A percentile compares a stretch with the other conserved stretches of the same genome.
phyloP scores from a whole-genome alignment of 129 eudicot genomes.

The Lactuca sativa region DNA sequence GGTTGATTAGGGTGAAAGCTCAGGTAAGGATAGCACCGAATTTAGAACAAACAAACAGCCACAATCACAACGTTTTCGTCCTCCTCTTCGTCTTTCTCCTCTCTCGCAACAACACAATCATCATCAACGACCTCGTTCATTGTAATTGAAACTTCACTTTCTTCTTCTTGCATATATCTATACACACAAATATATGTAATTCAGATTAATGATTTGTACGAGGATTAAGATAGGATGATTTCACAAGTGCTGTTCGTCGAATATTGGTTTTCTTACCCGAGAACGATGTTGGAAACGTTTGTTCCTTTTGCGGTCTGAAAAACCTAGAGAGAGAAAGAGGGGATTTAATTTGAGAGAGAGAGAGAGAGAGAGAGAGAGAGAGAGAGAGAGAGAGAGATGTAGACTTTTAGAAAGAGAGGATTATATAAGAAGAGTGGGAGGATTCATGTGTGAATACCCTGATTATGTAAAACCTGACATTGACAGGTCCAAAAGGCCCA shows the following conservation, averaged over 20 bases:
- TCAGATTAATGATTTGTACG: not conserved
- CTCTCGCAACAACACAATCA: not conserved
- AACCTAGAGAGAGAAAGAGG: slow-evolving; percentile 11
- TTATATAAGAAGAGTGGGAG: slow-evolving; percentile 39
- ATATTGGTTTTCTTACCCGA: slow-evolving; percentile 30
- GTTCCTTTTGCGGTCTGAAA: slow-evolving; percentile 23
- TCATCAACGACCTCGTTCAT: not conserved
- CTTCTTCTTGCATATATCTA: not conserved
- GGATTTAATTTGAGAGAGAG: not conserved
- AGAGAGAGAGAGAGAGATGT: slow-evolving; percentile 19
- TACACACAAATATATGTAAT: not conserved
- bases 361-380: slow-evolving; percentile 16
- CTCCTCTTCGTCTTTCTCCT: not conserved
- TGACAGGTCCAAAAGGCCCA: slow-evolving; percentile 57
- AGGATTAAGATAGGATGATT: slow-evolving; percentile 6
- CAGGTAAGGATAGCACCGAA: slow-evolving; percentile 87
- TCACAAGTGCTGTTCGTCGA: not conserved
- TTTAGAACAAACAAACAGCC: slow-evolving; percentile 2
- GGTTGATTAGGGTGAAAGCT: slow-evolving; percentile 49
- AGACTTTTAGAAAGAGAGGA: slow-evolving; percentile 21
- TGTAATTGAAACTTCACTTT: not conserved
- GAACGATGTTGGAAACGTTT: slow-evolving; percentile 24
- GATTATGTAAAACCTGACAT: slow-evolving; percentile 43
- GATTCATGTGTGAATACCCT: slow-evolving; percentile 43
- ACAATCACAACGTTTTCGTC: not conserved